Evolutionary conservation across 441 rosid species (phyloP), one percentile per base, ranked within the genome.

Genomic region (Theobroma grandiflorum): DNA sequence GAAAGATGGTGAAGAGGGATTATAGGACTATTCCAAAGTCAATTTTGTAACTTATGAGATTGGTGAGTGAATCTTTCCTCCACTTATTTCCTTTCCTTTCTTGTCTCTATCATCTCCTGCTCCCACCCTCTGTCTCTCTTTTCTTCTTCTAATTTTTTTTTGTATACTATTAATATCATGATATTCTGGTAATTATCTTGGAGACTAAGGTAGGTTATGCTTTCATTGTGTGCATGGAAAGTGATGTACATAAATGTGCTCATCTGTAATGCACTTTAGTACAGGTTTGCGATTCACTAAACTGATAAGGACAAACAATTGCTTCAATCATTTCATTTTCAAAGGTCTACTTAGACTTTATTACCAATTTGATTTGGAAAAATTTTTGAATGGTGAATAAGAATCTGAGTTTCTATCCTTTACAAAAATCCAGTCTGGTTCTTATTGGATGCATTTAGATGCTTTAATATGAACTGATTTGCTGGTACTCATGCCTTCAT

Each of bases 391-490:
- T 49, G 35, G 45, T 61, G 38, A 31, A 61, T 22, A 26, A 26
- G 37, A 26, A 59, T 59, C 35, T 59, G 15, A 59, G 38, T 50
- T 52, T 49, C 31, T 15, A 33, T 33, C 43, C 40, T 16, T 50
- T 31, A 2, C 1, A 10, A 40, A 43, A 73, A 37, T 10, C n/a
- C 37, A 55, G 18, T 53, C 9, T 55, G 66, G 69, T 76, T 74
- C 37, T 76, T 71, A 12, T 57, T 67, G 45, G 26, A 71, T 70
- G 69, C 31, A 65, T 75, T 16, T 33, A 75, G 52, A 50, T 18
- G 22, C 67, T 66, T 66, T n/a, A 69, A 11, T 12, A 33, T 20
- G 49, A 38, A 12, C 26, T 65, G 20, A 10, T 55, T 57, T 3
- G 40, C n/a, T 49, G 66, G 37, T 35, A 8, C 55, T 42, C 58